Evolutionary conservation across 257 asterid species (phyloP).

Genomic region (Forsythia viridissima): DNA sequence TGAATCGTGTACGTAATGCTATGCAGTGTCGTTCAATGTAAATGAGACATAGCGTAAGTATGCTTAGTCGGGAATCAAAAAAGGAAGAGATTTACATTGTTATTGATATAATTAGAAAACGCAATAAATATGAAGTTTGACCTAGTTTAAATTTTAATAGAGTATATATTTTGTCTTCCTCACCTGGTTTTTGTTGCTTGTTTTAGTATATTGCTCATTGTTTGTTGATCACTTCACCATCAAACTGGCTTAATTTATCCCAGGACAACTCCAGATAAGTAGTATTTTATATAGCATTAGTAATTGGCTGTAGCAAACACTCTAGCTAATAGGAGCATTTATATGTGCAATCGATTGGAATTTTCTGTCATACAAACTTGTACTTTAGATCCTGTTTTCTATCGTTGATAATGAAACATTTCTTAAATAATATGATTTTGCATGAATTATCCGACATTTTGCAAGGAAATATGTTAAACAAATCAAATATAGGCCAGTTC

Average conservation of each 20-base stretch:
- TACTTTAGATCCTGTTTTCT: not conserved
- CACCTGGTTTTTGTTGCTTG: conserved; percentile 28
- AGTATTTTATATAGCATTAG: not conserved
- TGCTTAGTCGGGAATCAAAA: no score
- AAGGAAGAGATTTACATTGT: no score
- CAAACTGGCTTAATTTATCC: not conserved
- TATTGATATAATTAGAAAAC: not conserved
- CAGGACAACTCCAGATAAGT: not conserved
- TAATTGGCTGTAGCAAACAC: not conserved
- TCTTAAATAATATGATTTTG: no score
- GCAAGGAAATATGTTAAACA: not conserved
- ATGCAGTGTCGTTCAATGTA: no score
- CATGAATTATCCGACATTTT: not conserved
- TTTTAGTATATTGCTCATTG: conserved; percentile 19
- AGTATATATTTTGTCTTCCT: conserved; percentile 23
- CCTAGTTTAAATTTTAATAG: conserved; percentile 14
- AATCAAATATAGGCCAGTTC: not conserved
- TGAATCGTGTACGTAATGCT: no score
- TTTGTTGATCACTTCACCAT: conserved; percentile 25
- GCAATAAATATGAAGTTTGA: not conserved
- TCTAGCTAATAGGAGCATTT: not conserved
- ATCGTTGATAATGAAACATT: not conserved
- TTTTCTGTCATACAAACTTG: not conserved
- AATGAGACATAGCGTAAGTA: no score
- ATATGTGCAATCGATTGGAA: not conserved